Conservation (phyloP, 805 yeast genomes). For the Cyberlindnera subsufficiens region DNA sequence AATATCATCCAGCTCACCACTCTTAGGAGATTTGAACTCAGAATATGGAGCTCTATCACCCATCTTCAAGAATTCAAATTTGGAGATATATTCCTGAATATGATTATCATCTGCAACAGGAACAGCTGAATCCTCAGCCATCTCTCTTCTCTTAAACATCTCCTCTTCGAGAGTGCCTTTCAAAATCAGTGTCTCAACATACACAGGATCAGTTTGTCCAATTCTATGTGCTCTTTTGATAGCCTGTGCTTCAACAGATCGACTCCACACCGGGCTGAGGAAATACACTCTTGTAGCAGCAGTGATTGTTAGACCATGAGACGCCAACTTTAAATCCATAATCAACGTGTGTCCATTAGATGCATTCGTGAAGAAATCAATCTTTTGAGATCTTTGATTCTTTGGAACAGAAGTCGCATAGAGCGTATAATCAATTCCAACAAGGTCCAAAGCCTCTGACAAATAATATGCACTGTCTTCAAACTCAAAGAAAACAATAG, state of each 20-base stretch:
- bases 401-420: slow-evolving; percentile 57
- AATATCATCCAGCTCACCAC: slow-evolving; percentile 3
- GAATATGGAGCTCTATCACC: slow-evolving; percentile 9
- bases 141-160: slow-evolving; percentile 42
- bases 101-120: slow-evolving; percentile 54
- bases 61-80: slow-evolving; percentile 40
- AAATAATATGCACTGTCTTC: slow-evolving; percentile 67
- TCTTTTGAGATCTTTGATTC: slow-evolving; percentile 43
- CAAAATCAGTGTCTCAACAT: slow-evolving; percentile 62
- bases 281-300: slow-evolving; percentile 67
- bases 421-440: slow-evolving; percentile 55
- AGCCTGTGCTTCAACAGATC: slow-evolving; percentile 68
- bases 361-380: slow-evolving; percentile 43
- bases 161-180: slow-evolving; percentile 63
- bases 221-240: slow-evolving; percentile 74
- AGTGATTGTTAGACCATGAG: slow-evolving; percentile 65
- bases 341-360: slow-evolving; percentile 45
- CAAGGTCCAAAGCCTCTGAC: slow-evolving; percentile 55
- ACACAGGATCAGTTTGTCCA: slow-evolving; percentile 59
- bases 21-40: slow-evolving; percentile 7
- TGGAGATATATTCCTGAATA: slow-evolving; percentile 49
- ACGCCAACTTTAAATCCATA: slow-evolving; percentile 63
- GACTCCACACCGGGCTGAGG: slow-evolving; percentile 67
- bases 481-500: slow-evolving; percentile 63
- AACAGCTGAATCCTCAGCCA: slow-evolving; percentile 16